Conservation (phyloP, 2,329 filamentous ascomycete genomes). For the Phaeosphaeria sp. region DNA sequence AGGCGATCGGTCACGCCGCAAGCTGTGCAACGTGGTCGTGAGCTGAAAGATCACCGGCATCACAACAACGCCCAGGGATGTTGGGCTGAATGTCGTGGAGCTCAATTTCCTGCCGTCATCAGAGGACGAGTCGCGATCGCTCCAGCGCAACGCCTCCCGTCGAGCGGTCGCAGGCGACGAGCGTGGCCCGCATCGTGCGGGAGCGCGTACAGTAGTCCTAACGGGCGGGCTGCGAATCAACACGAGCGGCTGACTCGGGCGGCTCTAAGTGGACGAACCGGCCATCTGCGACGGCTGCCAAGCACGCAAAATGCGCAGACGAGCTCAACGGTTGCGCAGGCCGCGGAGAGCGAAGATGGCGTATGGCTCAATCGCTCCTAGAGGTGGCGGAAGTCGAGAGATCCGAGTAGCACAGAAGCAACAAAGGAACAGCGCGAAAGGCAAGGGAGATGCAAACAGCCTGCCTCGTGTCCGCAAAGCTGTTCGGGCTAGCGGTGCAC, state of each 20-base stretch:
- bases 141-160: constrained; percentile 1
- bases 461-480: constrained; percentile 16
- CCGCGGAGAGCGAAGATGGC: background rate
- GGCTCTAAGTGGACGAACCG: background rate
- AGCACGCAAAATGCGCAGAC: background rate
- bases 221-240: constrained; percentile 3
- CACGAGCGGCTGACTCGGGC: background rate
- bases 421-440: constrained; percentile 26
- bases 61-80: background rate
- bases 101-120: background rate
- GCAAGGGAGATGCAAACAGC: constrained; percentile 28
- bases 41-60: background rate
- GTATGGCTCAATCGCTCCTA: background rate
- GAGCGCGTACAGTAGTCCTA: constrained; percentile 4
- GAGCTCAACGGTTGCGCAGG: constrained; percentile 7
- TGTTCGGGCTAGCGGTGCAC: constrained; percentile 11
- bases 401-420: constrained; percentile 20
- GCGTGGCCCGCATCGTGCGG: background rate
- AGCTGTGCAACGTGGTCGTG: background rate
- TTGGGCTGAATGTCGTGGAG: background rate
- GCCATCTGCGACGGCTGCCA: background rate
- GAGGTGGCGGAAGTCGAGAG: constrained; percentile 5
- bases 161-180: background rate
- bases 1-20: background rate
- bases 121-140: background rate